phyloP scores from a whole-genome alignment of 75 land plant species.

The Ceratopteris richardii region DNA sequence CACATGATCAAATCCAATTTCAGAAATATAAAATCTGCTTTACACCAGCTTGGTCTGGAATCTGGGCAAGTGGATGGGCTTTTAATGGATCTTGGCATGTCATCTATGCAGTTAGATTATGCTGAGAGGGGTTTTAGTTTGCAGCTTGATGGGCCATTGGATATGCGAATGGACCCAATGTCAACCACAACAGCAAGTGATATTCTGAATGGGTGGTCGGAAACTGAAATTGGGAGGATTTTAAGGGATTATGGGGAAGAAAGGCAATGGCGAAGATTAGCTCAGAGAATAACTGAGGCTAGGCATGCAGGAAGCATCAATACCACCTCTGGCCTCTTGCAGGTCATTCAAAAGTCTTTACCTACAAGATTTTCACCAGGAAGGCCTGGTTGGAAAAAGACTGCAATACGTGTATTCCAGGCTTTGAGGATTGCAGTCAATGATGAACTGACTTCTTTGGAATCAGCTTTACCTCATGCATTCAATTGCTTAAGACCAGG shows the following conservation, averaged over 20 bases:
- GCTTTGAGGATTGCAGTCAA: slow-evolving; percentile 96
- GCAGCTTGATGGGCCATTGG: slow-evolving; percentile 74
- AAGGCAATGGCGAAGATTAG: slow-evolving; percentile 67
- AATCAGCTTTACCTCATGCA: slow-evolving; percentile 55
- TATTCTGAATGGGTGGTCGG: slow-evolving; percentile 90
- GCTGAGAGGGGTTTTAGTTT: slow-evolving; percentile 86
- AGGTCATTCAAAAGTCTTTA: slow-evolving; percentile 30
- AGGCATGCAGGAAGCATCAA: slow-evolving; percentile 69
- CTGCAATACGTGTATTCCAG: slow-evolving; percentile 88
- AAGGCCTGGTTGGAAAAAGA: slow-evolving; percentile 86
- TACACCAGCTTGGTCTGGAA: slow-evolving; percentile 38
- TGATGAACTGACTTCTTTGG: slow-evolving; percentile 72
- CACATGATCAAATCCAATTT: slow-evolving; percentile 51
- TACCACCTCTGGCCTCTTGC: slow-evolving; percentile 65
- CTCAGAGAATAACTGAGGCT: slow-evolving; percentile 62
- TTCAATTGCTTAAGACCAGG: slow-evolving; percentile 66
- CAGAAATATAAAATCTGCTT: slow-evolving; percentile 44
- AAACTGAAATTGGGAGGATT: slow-evolving; percentile 77
- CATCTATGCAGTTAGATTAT: slow-evolving; percentile 95
- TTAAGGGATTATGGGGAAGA: slow-evolving; percentile 97
- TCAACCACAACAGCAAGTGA: slow-evolving; percentile 66
- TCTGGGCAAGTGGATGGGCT: slow-evolving; percentile 78
- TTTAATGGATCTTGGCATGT: slow-evolving; percentile 96
- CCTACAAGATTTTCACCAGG: slow-evolving; percentile 20
- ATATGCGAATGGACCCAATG: slow-evolving; percentile 96